Percentiles rank a stretch among this genome's conserved stretches.
Conservation (phyloP, 192 early-diverging fungal genomes). For the Coemansia sp. region DNA sequence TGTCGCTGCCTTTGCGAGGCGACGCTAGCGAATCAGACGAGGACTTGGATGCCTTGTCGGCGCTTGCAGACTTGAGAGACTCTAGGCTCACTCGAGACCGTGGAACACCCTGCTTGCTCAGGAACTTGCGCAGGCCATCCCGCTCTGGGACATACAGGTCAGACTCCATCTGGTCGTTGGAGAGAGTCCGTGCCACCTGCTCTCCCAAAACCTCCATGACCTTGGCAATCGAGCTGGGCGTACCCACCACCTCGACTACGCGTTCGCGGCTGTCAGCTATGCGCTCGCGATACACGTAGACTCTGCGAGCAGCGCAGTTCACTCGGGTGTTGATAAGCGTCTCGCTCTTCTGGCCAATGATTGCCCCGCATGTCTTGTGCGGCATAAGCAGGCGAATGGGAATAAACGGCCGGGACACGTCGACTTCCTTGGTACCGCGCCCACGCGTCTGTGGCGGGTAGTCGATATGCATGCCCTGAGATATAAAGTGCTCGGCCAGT, state of each 20-base stretch:
- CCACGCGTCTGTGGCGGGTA: constrained; percentile 47
- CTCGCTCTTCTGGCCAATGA: constrained; percentile 54
- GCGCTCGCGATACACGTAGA: constrained; percentile 56
- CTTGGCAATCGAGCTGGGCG: constrained; percentile 29
- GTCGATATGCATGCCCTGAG: constrained; percentile 52
- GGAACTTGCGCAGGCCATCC: constrained; percentile 49
- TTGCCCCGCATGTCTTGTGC: constrained; percentile 54
- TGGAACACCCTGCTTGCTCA: constrained; percentile 50
- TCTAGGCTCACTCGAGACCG: constrained; percentile 37
- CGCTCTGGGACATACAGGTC: constrained; percentile 46
- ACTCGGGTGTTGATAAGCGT: constrained; percentile 53
- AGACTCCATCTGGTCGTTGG: constrained; percentile 45
- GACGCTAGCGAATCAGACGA: neutral
- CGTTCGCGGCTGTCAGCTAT: constrained; percentile 53
- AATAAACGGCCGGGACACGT: constrained; percentile 43
- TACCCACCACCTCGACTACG: constrained; percentile 52
- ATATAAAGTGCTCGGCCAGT: constrained; percentile 54
- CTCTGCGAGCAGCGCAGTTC: constrained; percentile 42
- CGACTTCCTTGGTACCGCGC: constrained; percentile 44
- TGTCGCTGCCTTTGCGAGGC: constrained; percentile 9
- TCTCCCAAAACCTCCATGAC: constrained; percentile 44
- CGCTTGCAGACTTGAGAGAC: constrained; percentile 24
- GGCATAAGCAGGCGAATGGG: constrained; percentile 50
- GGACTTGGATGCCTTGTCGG: constrained; percentile 8
- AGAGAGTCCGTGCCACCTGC: constrained; percentile 45